phyloP scores from a whole-genome alignment of 129 eudicot species.

The Flaveria trinervia region DNA sequence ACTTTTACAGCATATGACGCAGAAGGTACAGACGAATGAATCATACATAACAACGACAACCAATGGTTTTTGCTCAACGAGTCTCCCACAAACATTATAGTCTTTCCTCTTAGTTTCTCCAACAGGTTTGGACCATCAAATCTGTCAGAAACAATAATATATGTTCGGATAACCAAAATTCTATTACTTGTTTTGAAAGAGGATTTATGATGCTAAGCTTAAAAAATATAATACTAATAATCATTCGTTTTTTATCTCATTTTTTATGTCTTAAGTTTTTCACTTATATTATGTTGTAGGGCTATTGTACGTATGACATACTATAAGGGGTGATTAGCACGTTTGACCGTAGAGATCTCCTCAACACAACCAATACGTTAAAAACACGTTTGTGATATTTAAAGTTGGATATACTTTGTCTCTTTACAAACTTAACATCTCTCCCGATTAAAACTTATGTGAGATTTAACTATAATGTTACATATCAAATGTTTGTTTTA shows the following conservation, averaged over 20 bases:
- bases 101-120: constrained; percentile 51
- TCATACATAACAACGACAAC: constrained; percentile 65
- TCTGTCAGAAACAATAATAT: constrained; percentile 24
- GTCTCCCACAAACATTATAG: constrained; percentile 76
- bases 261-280: not conserved
- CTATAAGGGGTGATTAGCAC: too few species aligned
- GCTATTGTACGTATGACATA: too few species aligned
- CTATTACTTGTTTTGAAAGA: not conserved
- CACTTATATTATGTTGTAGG: not conserved
- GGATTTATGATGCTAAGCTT: not conserved
- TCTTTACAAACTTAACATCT: too few species aligned
- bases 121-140: constrained; percentile 48
- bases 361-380: not conserved
- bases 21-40: constrained; percentile 53
- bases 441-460: not conserved
- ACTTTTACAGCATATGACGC: constrained; percentile 21
- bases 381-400: not conserved
- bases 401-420: not conserved
- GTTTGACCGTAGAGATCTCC: not conserved
- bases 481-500: not conserved
- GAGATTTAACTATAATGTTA: not conserved
- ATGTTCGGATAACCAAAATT: not conserved
- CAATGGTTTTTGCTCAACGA: constrained; percentile 70
- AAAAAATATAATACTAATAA: not conserved
- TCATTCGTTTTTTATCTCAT: too few species aligned